Base-by-base conservation (phyloP, 2,329 filamentous ascomycete species). In the Trichothecium sympodiale region DNA sequence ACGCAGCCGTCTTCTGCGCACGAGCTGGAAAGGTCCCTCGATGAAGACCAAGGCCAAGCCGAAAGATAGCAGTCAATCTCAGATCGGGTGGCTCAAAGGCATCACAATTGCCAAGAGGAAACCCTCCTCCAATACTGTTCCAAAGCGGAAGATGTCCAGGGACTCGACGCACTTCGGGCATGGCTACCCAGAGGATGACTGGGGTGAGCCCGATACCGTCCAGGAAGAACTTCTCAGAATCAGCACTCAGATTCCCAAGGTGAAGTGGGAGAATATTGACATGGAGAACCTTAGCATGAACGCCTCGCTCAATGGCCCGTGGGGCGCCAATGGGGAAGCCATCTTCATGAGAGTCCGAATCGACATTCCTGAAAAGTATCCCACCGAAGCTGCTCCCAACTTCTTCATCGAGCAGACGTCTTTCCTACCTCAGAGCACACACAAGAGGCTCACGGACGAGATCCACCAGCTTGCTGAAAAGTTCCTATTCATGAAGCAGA, bases 21-120 rank as follows among this genome's bases (percentile, higher is more conserved):
- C 65, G 8, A 60, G 61, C 4, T 76, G 71, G 72, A 63, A 65
- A 43, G 65, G 69, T 4, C 67, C 68, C 3, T 72, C 72, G 2
- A 77, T 77, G 72, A 76, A 72, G 46, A 69, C 69, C 17, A 71
- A 68, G 38, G 60, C 61, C 16, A 50, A 55, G 3, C 51, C 56
- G 5, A 54, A 54, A 34, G 66, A 74, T 38, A 60, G 63, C 27
- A 69, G 61, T 38, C 62, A 69, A 32, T 66, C 70, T 16, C 75
- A 80, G 42, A 75, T 81, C 37, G 74, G 71, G 12, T 81, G 77
- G 77, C 80, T 81, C 71, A 78, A 74, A 48, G 76, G 77, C 5
- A 76, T 81, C 40, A 77, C 69, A 23, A 75, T 79, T 61, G 75
- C 66, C 33, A 75, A 70, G 52, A 61, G 65, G 37, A 74, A 69